Conservation (phyloP, 441 rosid species). For the Gossypium aridum region DNA sequence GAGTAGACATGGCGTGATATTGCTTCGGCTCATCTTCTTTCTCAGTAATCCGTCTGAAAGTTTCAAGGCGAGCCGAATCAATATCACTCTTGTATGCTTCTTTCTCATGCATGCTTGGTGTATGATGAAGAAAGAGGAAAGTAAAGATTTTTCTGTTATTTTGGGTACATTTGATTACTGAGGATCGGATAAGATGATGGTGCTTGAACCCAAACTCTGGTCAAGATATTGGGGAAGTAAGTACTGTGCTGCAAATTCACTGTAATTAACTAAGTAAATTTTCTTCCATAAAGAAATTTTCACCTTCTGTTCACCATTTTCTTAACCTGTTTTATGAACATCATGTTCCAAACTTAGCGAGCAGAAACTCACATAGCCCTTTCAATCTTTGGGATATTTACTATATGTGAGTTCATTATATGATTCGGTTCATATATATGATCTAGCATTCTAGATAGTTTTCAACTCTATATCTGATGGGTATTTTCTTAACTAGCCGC, state of each 20-base stretch:
- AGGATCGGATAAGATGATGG: too few species aligned
- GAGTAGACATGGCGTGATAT: constrained; percentile 38
- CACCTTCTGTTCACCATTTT: too few species aligned
- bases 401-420: too few species aligned
- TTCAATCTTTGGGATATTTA: too few species aligned
- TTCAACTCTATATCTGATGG: neutral
- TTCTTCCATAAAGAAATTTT: too few species aligned
- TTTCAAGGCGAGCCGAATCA: constrained; percentile 50
- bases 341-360: neutral
- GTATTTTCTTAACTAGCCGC: neutral
- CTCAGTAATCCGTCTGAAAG: neutral
- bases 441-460: neutral
- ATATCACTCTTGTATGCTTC: constrained; percentile 55
- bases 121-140: neutral
- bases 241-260: neutral
- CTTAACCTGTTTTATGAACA: neutral
- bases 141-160: neutral
- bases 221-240: neutral
- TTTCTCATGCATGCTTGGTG: neutral
- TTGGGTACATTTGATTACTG: too few species aligned
- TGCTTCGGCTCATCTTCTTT: constrained; percentile 30
- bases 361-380: too few species aligned
- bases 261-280: neutral
- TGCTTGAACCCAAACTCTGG: too few species aligned
- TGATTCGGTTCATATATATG: neutral